Base-by-base conservation (phyloP, 108 stramenopile genomes). In the Discostella pseudostelligera region DNA sequence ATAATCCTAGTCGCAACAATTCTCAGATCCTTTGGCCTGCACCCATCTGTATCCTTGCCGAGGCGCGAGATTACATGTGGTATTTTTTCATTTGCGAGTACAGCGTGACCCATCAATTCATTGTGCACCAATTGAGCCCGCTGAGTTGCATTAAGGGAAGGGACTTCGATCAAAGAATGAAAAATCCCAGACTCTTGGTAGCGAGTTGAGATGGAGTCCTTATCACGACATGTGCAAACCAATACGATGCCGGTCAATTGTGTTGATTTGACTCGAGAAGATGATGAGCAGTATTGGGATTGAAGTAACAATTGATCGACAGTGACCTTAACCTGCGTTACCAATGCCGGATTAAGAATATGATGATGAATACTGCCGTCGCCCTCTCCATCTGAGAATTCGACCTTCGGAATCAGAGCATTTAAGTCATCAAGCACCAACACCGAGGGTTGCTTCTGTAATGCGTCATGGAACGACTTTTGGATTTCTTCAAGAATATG, bases 381-480 rank as follows among this genome's bases (percentile, higher is more conserved):
- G 16, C 61, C 76, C 14, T 65, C 63, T 3, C 35, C 60, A 39
- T 67, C 69, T 35, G 69, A 70, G 25, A 40, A 62, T 32, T 79
- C 72, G 4, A 83, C 43, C 65, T 87, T 85, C 7, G 93, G 88
- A 50, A 83, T 74, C 12, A 95, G 55, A 25, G 58, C 43, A 68
- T 95, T 88, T 24, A 95, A 64, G 72, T 90, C 83, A 64, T 95
- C 94, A 45, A 92, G 65, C 22, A 90, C 66, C 21, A 95, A 46
- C 10, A 86, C 45, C 42, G 72, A 81, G 29, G 80, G 69, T 14
- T 74, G 43, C 7, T 45, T 48, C 16, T 40, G 59, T 4, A 60
- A 6, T 12, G 69, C 46, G 58, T 50, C 16, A 39, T 43, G 58
- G 45, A 22, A 69, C 13, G 68, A 37, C 17, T 44, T 39, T 20